These are phyloP conservation scores for Pyrus hybrid DNA, from an alignment of 331 rosid species.

Conservation along the genomic window DNA sequence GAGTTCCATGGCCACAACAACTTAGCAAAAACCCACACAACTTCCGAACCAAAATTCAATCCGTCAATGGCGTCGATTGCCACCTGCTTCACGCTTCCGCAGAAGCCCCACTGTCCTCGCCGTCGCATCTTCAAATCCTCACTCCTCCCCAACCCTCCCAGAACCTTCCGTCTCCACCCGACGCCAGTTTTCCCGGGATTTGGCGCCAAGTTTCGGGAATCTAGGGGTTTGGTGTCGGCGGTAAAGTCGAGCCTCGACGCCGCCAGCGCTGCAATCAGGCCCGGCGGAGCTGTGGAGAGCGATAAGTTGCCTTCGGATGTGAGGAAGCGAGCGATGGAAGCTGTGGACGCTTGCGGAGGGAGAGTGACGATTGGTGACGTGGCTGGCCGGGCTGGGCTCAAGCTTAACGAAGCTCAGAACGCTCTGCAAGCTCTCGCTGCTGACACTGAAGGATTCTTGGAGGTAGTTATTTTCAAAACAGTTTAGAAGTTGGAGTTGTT, in stretches of 20 bases:
- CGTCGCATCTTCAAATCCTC: conserved; percentile 23
- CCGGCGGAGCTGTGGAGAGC: conserved; percentile 70
- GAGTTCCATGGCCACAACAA: conserved; percentile 22
- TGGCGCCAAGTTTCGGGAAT: conserved; percentile 21
- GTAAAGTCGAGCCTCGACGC: conserved; percentile 39
- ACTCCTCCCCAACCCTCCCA: conserved; percentile 6
- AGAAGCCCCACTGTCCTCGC: conserved; percentile 24
- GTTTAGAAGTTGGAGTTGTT: neutral
- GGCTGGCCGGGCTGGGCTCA: conserved; percentile 77
- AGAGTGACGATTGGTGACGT: conserved; percentile 91
- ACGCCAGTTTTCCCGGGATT: conserved; percentile 25
- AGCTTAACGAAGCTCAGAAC: conserved; percentile 74
- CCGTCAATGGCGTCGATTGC: conserved; percentile 47
- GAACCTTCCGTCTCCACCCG: conserved; percentile 12
- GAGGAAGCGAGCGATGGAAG: conserved; percentile 91
- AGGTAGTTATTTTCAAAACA: conserved; percentile 34
- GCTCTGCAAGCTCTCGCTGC: conserved; percentile 95
- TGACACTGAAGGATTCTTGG: conserved; percentile 82
- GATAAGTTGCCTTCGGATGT: conserved; percentile 71
- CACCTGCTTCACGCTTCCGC: conserved; percentile 52
- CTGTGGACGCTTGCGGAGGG: conserved; percentile 72
- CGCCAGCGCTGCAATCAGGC: conserved; percentile 34
- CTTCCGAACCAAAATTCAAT: neutral
- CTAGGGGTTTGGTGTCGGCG: conserved; percentile 32
- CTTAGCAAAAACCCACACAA: neutral